These are phyloP conservation scores for Sphagnum fallax DNA, from an alignment of 228 moss, liverwort and hornwort genomes.

Conservation along the genomic window DNA sequence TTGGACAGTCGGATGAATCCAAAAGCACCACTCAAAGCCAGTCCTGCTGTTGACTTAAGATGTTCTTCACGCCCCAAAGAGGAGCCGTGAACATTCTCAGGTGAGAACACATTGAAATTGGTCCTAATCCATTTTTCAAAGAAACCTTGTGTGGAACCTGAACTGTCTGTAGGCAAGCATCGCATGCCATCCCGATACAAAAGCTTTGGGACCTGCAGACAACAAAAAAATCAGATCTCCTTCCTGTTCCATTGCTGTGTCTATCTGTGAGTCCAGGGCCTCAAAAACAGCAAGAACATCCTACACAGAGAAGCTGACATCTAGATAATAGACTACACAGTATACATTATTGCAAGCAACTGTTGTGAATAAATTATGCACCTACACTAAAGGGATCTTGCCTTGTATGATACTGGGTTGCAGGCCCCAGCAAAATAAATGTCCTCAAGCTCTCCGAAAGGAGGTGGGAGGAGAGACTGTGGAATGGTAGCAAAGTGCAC, in stretches of 20 bases:
- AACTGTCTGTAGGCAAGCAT: conserved; percentile 72
- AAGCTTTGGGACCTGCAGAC: conserved; percentile 71
- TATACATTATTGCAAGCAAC: too few species aligned
- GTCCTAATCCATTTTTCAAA: conserved; percentile 72
- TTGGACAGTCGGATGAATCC: conserved; percentile 73
- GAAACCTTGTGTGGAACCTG: conserved; percentile 81
- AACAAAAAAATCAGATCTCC: neutral
- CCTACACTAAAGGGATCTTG: conserved; percentile 1
- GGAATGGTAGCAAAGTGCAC: conserved; percentile 68
- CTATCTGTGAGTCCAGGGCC: too few species aligned
- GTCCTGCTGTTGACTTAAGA: conserved; percentile 4
- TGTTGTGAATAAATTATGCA: too few species aligned
- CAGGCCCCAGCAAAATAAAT: conserved; percentile 78
- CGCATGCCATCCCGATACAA: conserved; percentile 88
- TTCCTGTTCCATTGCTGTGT: too few species aligned
- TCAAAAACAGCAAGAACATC: too few species aligned
- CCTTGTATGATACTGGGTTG: conserved; percentile 73
- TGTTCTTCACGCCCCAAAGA: conserved; percentile 28
- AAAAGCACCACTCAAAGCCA: conserved; percentile 43
- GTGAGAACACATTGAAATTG: conserved; percentile 58
- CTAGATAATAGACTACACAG: too few species aligned
- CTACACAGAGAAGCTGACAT: too few species aligned
- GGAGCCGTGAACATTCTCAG: conserved; percentile 70
- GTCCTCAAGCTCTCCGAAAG: conserved; percentile 85
- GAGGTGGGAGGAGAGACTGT: conserved; percentile 63